Base-by-base conservation (phyloP, 2,329 filamentous ascomycete species). In the Aureobasidium pullulans region DNA sequence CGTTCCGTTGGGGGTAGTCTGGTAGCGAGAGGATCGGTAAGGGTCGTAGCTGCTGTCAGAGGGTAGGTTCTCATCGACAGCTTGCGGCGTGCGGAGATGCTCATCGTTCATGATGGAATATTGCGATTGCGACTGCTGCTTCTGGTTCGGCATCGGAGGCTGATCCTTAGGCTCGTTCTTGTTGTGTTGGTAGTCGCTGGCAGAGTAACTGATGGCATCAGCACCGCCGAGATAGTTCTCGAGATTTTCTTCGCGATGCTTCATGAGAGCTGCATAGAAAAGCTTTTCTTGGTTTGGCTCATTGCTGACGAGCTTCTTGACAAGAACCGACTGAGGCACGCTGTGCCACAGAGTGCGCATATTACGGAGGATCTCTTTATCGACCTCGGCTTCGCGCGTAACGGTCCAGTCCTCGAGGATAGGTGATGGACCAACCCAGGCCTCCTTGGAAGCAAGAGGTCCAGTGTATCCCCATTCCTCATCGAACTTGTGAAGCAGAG, bases 301-400 rank as follows among this genome's bases (percentile, higher is more conserved):
- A 44, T 72, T 67, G 64, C 71, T 76, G 57, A 77, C 65, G n/a
- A 97, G 78, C 67, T 85, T 87, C 59, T 84, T 77, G 28, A 87
- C 80, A 23, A 97, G 75, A 16, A 86, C 81, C 31, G 87, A 82
- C 65, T 93, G 88, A 36, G 83, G 84, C 64, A 90, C 87, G 66
- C 86, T 88, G 75, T 97, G 92, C 92, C 91, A 97, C 67, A 97
- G 81, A 2, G 91, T 93, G 61, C 88, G 87, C 63, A 99, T 79
- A 71, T 96, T 93, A 43, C 91, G 84, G 50, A 97, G 74, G 31
- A 96, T 83, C 64, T 96, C 89, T 48, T 82, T 76, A 66, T 96
- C 90, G 57, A 97, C 84, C 16, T 91, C 87, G 9, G 84, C 80
- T 36, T 78, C 77, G 44, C 79, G 79, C 6, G 83, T 79, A 1